These are phyloP conservation scores for Trypanosoma melophagium DNA, from an alignment of 208 protist genomes.

Conservation along the genomic window DNA sequence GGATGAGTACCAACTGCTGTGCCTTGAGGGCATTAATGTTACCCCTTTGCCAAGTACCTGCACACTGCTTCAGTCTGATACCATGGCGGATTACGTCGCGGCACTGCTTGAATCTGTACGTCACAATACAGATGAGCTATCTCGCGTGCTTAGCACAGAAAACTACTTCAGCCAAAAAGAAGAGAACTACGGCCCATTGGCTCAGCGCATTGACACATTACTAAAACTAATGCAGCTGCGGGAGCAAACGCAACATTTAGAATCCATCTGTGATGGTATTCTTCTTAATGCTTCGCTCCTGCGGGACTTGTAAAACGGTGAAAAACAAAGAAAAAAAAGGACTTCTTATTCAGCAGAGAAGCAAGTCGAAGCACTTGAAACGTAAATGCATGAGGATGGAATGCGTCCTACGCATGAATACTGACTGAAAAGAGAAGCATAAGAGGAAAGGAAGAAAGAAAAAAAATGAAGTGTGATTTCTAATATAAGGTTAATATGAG, in stretches of 20 bases:
- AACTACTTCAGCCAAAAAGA: conserved; percentile 39
- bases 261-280: conserved; percentile 59
- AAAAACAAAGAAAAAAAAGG: conserved; percentile 9
- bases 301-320: conserved; percentile 39
- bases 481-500: conserved; percentile 13
- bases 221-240: conserved; percentile 53
- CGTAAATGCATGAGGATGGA: no score
- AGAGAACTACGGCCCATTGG: conserved; percentile 40
- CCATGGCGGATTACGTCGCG: conserved; percentile 53
- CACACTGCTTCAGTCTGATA: conserved; percentile 37
- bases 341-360: neutral
- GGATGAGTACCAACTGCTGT: conserved; percentile 60
- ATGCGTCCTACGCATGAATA: no score
- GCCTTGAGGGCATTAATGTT: conserved; percentile 33
- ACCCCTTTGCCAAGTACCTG: conserved; percentile 36
- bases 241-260: conserved; percentile 65
- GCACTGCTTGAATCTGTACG: conserved; percentile 51
- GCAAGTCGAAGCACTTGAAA: no score
- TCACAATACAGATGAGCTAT: conserved; percentile 38
- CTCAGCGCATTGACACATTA: conserved; percentile 51
- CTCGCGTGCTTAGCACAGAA: conserved; percentile 40
- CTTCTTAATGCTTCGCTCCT: conserved; percentile 42
- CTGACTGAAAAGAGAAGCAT: neutral
- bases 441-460: conserved; percentile 26
- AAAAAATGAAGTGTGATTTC: conserved; percentile 7